phyloP scores from a whole-genome alignment of 83 land plant species.

The Picea abies region DNA sequence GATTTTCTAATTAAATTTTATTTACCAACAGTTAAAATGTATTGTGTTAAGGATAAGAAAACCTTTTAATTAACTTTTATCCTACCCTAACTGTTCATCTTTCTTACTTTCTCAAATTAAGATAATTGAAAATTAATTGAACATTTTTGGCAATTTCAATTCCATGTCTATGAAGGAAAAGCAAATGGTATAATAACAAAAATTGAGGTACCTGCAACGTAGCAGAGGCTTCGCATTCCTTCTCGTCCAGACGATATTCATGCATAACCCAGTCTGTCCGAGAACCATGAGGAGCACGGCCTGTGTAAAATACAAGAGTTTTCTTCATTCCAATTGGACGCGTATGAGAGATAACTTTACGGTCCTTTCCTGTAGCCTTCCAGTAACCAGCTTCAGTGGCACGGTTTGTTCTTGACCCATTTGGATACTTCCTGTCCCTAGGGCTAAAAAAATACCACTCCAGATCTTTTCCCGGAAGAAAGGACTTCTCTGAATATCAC shows the following conservation, averaged over 20 bases:
- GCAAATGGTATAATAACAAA: no score
- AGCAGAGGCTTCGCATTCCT: slow-evolving; percentile 18
- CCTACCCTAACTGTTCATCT: no score
- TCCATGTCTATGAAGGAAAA: no score
- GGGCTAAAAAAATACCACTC: slow-evolving; percentile 61
- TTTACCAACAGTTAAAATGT: no score
- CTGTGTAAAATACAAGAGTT: slow-evolving; percentile 53
- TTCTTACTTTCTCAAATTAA: no score
- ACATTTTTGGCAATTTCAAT: no score
- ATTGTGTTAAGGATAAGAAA: no score
- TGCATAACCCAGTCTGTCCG: slow-evolving; percentile 69
- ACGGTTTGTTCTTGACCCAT: slow-evolving; percentile 58
- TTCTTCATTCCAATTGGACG: slow-evolving; percentile 59
- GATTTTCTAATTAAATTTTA: no score
- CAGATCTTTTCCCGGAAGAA: slow-evolving; percentile 52
- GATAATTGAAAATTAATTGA: no score
- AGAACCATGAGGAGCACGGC: slow-evolving; percentile 56
- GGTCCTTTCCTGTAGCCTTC: slow-evolving; percentile 64
- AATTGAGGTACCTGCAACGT: no score
- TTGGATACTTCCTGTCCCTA: slow-evolving; percentile 51
- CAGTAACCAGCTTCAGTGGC: slow-evolving; percentile 54
- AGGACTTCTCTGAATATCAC: slow-evolving; percentile 36
- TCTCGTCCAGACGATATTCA: slow-evolving; percentile 46
- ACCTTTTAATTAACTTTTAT: no score
- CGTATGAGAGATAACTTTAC: slow-evolving; percentile 29